Conservation (phyloP, 2,329 filamentous ascomycete species). For the Aspergillus chevalieri region DNA sequence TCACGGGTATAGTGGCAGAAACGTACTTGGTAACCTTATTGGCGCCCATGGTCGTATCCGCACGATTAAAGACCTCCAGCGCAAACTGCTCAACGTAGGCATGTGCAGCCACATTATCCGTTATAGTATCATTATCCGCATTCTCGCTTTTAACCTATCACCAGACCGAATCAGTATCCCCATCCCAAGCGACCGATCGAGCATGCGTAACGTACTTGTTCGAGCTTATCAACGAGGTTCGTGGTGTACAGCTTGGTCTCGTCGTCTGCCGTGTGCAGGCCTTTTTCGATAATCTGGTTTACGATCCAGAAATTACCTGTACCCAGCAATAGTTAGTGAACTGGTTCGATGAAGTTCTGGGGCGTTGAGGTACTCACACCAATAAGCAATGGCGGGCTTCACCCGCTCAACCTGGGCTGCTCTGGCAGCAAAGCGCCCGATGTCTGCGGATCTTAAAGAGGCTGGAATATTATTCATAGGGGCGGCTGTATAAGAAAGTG, state of each 20-base stretch:
- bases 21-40: conserved; percentile 73
- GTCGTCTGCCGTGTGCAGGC: conserved; percentile 70
- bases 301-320: conserved; percentile 85
- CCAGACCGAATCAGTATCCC: not conserved
- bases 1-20: not conserved
- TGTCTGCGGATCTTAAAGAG: conserved; percentile 70
- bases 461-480: conserved; percentile 67
- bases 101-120: conserved; percentile 78
- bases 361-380: conserved; percentile 60
- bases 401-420: conserved; percentile 76
- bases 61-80: conserved; percentile 76
- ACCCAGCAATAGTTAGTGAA: conserved; percentile 1
- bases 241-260: conserved; percentile 78
- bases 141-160: conserved; percentile 64
- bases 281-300: conserved; percentile 78
- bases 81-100: conserved; percentile 94
- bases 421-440: conserved; percentile 75
- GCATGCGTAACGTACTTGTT: conserved; percentile 51
- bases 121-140: conserved; percentile 71
- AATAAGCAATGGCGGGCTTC: conserved; percentile 88
- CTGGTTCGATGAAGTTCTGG: too few relatives aligned
- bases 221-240: conserved; percentile 82
- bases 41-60: conserved; percentile 72
- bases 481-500: conserved; percentile 1
- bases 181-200: not conserved